These are phyloP conservation scores for Eucommia ulmoides DNA, from an alignment of 257 asterid genomes.

Conservation along the genomic window DNA sequence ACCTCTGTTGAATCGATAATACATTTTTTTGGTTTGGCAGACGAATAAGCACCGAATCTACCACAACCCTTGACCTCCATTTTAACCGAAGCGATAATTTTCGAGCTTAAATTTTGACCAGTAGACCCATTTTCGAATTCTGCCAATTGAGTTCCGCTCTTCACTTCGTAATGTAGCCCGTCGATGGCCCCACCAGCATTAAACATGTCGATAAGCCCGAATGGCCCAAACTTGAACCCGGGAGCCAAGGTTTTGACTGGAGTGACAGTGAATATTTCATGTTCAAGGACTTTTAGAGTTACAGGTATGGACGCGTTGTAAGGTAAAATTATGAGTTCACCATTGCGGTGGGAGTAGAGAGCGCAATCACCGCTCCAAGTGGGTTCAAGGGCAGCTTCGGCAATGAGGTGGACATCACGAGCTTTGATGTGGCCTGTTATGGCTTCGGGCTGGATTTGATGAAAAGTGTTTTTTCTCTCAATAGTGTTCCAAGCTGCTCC, in stretches of 20 bases:
- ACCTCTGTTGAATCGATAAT: slow-evolving; percentile 22
- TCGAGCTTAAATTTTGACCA: slow-evolving; percentile 22
- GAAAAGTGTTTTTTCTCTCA: slow-evolving; percentile 74
- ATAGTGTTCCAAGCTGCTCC: slow-evolving; percentile 77
- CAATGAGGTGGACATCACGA: slow-evolving; percentile 57
- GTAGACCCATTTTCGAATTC: slow-evolving; percentile 17
- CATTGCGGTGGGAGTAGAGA: slow-evolving; percentile 29
- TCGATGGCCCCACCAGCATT: slow-evolving; percentile 74
- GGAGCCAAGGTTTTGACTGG: slow-evolving; percentile 43
- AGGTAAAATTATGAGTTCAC: slow-evolving; percentile 28
- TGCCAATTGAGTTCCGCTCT: slow-evolving; percentile 18
- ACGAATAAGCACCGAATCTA: slow-evolving; percentile 62
- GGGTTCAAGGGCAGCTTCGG: slow-evolving; percentile 40
- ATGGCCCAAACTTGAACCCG: slow-evolving; percentile 46
- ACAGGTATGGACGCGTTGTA: slow-evolving; percentile 50
- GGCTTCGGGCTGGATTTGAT: slow-evolving; percentile 42
- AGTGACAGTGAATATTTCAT: slow-evolving; percentile 56
- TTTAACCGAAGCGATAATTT: slow-evolving; percentile 29
- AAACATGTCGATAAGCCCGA: slow-evolving; percentile 75
- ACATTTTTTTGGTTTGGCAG: slow-evolving; percentile 42
- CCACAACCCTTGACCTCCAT: slow-evolving; percentile 67
- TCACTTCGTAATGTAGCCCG: slow-evolving; percentile 35
- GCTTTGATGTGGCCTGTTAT: slow-evolving; percentile 55
- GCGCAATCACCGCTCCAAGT: slow-evolving; percentile 64
- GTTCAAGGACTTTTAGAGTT: slow-evolving; percentile 75